phyloP scores from a whole-genome alignment of 352 stramenopile species.

The Phytophthora hibernalis region DNA sequence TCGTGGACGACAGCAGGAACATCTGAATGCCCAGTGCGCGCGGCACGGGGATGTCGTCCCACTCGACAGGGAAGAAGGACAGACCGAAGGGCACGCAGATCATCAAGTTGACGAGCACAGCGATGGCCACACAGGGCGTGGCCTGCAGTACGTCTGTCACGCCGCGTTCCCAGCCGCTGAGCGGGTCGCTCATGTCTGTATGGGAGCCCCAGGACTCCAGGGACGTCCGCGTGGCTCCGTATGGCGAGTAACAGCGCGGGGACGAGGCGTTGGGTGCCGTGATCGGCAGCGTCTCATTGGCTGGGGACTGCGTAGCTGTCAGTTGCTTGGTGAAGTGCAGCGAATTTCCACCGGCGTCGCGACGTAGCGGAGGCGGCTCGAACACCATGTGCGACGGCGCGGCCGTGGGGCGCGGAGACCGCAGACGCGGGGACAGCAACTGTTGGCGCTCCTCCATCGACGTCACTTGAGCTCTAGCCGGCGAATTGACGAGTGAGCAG shows the following conservation, averaged over 20 bases:
- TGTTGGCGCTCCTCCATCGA: constrained; percentile 36
- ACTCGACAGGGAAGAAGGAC: constrained; percentile 87
- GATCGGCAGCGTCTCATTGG: constrained; percentile 31
- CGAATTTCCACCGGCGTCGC: constrained; percentile 56
- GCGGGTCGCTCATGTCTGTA: constrained; percentile 11
- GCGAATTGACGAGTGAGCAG: constrained; percentile 24
- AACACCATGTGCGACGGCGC: constrained; percentile 60
- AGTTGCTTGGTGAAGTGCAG: constrained; percentile 52
- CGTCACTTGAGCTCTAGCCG: background rate
- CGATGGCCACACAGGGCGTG: constrained; percentile 68
- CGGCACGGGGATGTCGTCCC: constrained; percentile 75
- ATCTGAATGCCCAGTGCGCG: constrained; percentile 85
- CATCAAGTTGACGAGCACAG: constrained; percentile 86
- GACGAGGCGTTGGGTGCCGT: constrained; percentile 15
- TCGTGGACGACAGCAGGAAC: constrained; percentile 80
- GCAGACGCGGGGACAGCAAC: constrained; percentile 24
- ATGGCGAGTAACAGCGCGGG: constrained; percentile 32
- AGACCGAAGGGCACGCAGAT: constrained; percentile 88
- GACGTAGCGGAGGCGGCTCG: constrained; percentile 69
- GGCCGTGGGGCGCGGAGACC: constrained; percentile 17
- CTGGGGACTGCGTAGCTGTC: constrained; percentile 5
- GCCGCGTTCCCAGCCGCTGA: constrained; percentile 34
- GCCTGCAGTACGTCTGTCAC: constrained; percentile 49
- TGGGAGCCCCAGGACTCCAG: constrained; percentile 32
- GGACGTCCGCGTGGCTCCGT: constrained; percentile 20